These are phyloP conservation scores for Cyberlindnera subsufficiens DNA, from an alignment of 805 yeast genomes.

Conservation along the genomic window DNA sequence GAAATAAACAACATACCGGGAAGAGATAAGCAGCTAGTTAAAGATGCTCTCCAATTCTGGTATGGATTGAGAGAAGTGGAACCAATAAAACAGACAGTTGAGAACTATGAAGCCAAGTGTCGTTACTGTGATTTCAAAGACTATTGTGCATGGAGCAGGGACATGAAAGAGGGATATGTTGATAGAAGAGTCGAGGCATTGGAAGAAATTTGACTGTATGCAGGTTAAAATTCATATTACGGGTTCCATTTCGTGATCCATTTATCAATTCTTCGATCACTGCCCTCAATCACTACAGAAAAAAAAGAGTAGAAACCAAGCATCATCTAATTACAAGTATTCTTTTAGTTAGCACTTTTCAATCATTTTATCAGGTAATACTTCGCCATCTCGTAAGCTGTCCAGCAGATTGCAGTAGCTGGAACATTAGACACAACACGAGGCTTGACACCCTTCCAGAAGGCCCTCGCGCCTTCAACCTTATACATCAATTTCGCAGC, in stretches of 20 bases:
- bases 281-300: no score
- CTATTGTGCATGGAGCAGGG: constrained; percentile 35
- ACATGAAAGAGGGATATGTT: constrained; percentile 1
- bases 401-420: constrained; percentile 95
- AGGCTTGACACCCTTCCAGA: constrained; percentile 81
- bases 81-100: constrained; percentile 30
- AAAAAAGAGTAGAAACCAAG: no score
- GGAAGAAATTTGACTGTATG: not conserved
- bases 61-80: constrained; percentile 47
- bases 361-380: constrained; percentile 24
- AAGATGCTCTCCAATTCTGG: constrained; percentile 46
- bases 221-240: no score
- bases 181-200: not conserved
- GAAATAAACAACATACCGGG: constrained; percentile 32
- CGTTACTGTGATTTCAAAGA: constrained; percentile 46
- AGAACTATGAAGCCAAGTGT: constrained; percentile 39
- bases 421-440: constrained; percentile 91
- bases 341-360: not conserved
- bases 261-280: no score
- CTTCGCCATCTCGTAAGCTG: constrained; percentile 96
- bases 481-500: constrained; percentile 66
- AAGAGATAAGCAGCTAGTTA: constrained; percentile 26
- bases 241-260: no score
- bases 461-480: constrained; percentile 58
- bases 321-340: no score